These are phyloP conservation scores for Funneliformis mosseae DNA, from an alignment of 192 early-diverging fungal species.

Conservation along the genomic window DNA sequence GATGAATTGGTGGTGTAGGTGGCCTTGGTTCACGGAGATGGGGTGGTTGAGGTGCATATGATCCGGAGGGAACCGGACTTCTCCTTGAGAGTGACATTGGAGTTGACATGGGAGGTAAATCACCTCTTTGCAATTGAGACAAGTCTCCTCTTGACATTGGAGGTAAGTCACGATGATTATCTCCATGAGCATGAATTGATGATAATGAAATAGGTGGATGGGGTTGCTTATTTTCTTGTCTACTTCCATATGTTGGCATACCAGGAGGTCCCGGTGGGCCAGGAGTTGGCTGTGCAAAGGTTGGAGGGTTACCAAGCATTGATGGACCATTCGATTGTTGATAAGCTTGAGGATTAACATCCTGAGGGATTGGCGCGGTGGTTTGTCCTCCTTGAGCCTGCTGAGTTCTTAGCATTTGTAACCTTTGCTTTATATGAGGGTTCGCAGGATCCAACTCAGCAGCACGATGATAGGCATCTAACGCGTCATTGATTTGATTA, in stretches of 20 bases:
- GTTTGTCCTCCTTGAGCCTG: constrained; percentile 34
- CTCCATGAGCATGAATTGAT: constrained; percentile 6
- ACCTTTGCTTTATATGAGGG: constrained; percentile 83
- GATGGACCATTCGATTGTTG: constrained; percentile 12
- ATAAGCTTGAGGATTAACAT: constrained; percentile 34
- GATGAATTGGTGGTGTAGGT: constrained; percentile 29
- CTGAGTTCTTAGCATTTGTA: constrained; percentile 41
- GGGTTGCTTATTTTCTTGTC: constrained; percentile 3
- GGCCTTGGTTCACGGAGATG: constrained; percentile 5
- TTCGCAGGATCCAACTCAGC: constrained; percentile 92
- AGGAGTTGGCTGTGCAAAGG: constrained; percentile 24
- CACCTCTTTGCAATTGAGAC: not conserved
- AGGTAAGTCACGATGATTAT: constrained; percentile 24
- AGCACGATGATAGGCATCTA: constrained; percentile 95
- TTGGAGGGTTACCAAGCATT: constrained; percentile 30
- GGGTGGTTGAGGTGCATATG: constrained; percentile 8
- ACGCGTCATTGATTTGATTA: constrained; percentile 94
- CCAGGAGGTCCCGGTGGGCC: constrained; percentile 29
- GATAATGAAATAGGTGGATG: constrained; percentile 19
- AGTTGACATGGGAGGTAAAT: constrained; percentile 25
- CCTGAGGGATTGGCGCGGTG: constrained; percentile 33
- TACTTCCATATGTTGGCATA: constrained; percentile 20
- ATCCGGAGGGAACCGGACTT: constrained; percentile 16
- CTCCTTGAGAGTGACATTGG: not conserved
- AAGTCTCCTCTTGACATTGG: constrained; percentile 16